These are phyloP conservation scores for Saitozyma sp. DNA, from an alignment of 768 basidiomycete genomes.

Conservation along the genomic window DNA sequence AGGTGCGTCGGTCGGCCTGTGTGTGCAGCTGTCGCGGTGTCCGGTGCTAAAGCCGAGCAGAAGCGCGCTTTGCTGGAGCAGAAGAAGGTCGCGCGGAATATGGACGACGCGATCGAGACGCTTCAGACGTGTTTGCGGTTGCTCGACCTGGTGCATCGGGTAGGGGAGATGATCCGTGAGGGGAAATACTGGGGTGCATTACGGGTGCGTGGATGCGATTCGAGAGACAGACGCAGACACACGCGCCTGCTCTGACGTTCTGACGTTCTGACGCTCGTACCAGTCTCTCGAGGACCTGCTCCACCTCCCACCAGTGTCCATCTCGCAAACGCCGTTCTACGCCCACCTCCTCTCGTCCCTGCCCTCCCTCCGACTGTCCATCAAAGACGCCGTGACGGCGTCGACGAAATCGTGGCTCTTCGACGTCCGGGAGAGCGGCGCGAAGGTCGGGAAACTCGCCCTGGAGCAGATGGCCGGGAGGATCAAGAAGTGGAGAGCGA, in stretches of 20 bases:
- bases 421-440: conserved; percentile 85
- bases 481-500: conserved; percentile 74
- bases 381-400: conserved; percentile 90
- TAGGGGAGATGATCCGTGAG: conserved; percentile 87
- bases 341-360: conserved; percentile 86
- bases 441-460: conserved; percentile 79
- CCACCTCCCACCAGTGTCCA: conserved; percentile 78
- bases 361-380: conserved; percentile 81
- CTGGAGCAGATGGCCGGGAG: conserved; percentile 86
- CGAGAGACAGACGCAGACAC: no score
- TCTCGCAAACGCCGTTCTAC: conserved; percentile 90
- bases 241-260: neutral
- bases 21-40: neutral
- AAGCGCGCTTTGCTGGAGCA: conserved; percentile 85
- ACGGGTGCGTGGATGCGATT: conserved; percentile 63
- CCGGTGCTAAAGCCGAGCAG: conserved; percentile 34
- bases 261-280: neutral
- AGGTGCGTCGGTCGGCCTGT: conserved; percentile 52
- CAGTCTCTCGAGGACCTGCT: conserved; percentile 96
- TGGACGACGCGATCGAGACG: conserved; percentile 96
- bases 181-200: conserved; percentile 96
- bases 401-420: conserved; percentile 96
- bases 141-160: conserved; percentile 86
- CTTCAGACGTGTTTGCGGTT: conserved; percentile 89
- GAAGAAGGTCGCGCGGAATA: conserved; percentile 86